Evolutionary conservation across 2,329 filamentous ascomycete genomes (phyloP).

Genomic region (Diplocarpon mali): DNA sequence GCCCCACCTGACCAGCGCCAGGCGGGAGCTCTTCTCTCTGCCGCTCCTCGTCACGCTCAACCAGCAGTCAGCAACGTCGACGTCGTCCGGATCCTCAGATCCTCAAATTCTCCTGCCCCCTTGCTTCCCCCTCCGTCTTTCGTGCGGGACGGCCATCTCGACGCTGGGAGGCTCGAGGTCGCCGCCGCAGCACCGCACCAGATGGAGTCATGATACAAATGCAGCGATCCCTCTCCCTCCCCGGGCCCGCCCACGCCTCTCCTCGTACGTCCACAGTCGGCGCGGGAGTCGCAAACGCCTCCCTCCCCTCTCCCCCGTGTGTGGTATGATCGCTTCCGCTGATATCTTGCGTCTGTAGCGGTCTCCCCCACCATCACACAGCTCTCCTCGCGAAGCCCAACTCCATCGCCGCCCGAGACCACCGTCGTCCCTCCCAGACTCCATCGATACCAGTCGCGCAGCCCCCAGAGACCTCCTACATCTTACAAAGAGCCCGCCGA

Average conservation of each 20-base stretch:
- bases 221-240: conserved; percentile 28
- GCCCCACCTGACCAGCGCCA: background rate
- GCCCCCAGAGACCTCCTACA: conserved; percentile 40
- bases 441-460: conserved; percentile 42
- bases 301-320: background rate
- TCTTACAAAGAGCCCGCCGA: conserved; percentile 34
- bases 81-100: too few species aligned
- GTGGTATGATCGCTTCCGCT: conserved; percentile 1
- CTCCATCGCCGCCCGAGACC: conserved; percentile 41
- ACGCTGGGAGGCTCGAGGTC: conserved; percentile 21
- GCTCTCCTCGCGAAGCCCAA: conserved; percentile 42
- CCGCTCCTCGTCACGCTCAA: too few species aligned
- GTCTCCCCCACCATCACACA: conserved; percentile 40
- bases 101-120: too few species aligned
- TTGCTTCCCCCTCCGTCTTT: background rate
- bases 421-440: conserved; percentile 38
- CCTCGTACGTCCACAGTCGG: conserved; percentile 24
- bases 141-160: conserved; percentile 16
- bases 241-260: conserved; percentile 27
- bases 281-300: background rate
- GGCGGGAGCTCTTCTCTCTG: too few species aligned
- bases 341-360: conserved; percentile 29
- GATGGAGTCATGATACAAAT: conserved; percentile 29
- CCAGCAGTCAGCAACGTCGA: too few species aligned
- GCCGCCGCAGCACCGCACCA: conserved; percentile 15